These are phyloP conservation scores for Xylaria acuta DNA, from an alignment of 495 filamentous ascomycete species.

Conservation along the genomic window DNA sequence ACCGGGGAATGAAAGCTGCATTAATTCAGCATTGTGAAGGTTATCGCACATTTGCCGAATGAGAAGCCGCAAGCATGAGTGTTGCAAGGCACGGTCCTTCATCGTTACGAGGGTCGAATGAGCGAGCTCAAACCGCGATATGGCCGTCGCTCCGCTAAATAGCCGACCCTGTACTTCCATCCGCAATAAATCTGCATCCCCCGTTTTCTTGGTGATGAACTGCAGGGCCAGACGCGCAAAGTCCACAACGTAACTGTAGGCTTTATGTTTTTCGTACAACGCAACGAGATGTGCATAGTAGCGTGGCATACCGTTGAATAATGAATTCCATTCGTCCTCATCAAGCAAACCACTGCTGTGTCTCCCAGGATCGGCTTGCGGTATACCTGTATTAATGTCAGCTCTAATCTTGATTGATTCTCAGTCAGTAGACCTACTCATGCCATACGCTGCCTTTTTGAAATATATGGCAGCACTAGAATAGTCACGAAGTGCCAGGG, in stretches of 20 bases:
- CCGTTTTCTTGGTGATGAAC: slow-evolving; percentile 51
- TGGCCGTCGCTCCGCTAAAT: slow-evolving; percentile 80
- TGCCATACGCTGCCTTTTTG: slow-evolving; percentile 78
- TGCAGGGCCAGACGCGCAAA: slow-evolving; percentile 83
- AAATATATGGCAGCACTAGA: slow-evolving; percentile 78
- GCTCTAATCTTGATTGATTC: not conserved
- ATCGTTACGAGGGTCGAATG: slow-evolving; percentile 78
- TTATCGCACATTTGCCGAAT: slow-evolving; percentile 73
- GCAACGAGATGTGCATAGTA: slow-evolving; percentile 88
- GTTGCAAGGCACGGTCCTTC: slow-evolving; percentile 70
- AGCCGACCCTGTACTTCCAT: slow-evolving; percentile 80
- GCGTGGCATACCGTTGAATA: slow-evolving; percentile 76
- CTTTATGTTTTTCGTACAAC: slow-evolving; percentile 78
- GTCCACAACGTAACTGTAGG: slow-evolving; percentile 79
- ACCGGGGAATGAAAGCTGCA: slow-evolving; percentile 76
- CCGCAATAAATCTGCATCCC: slow-evolving; percentile 49
- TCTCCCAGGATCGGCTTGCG: slow-evolving; percentile 40
- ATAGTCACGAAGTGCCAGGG: slow-evolving; percentile 73
- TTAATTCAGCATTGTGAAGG: slow-evolving; percentile 69
- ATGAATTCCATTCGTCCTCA: slow-evolving; percentile 71
- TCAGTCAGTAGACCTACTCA: slow-evolving; percentile 64
- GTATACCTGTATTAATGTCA: slow-evolving; percentile 33
- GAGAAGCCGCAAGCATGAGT: slow-evolving; percentile 66
- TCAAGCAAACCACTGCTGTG: slow-evolving; percentile 69
- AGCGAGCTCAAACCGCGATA: slow-evolving; percentile 78